Percentiles rank a stretch among this genome's conserved stretches.
Conservation (phyloP, 345 rosid genomes). For the Geranium rotundifolium region DNA sequence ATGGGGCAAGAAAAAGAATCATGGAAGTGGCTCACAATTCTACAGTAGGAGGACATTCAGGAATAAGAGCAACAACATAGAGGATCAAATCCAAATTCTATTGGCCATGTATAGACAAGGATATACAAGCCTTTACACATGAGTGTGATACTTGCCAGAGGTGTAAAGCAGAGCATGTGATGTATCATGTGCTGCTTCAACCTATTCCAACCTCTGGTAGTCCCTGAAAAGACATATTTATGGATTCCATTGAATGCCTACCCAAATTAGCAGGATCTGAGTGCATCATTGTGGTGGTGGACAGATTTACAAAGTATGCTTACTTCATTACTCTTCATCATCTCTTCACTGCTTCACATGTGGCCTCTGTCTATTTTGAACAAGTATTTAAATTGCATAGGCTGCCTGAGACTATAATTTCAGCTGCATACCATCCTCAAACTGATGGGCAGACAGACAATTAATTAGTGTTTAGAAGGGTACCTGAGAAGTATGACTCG, state of each 20-base stretch:
- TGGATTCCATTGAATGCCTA: not conserved
- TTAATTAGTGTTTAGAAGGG: not conserved
- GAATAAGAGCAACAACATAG: not conserved
- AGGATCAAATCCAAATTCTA: not conserved
- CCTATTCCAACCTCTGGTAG: not conserved
- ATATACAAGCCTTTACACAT: not conserved
- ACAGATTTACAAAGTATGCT: not conserved
- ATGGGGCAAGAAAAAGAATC: too few species aligned
- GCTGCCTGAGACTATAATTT: not conserved
- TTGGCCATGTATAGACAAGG: not conserved
- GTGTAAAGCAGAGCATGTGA: not conserved
- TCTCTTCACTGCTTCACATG: not conserved
- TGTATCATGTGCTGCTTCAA: not conserved
- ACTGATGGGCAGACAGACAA: not conserved
- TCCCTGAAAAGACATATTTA: not conserved
- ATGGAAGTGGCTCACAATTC: not conserved
- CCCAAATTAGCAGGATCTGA: not conserved
- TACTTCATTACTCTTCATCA: not conserved
- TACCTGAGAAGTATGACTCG: not conserved
- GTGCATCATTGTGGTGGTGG: not conserved
- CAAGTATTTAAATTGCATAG: not conserved
- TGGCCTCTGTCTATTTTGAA: not conserved
- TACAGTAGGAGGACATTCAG: not conserved
- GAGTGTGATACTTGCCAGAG: not conserved
- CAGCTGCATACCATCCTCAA: not conserved